Base-by-base conservation (phyloP, 345 rosid species). In the Lepidium africanum region DNA sequence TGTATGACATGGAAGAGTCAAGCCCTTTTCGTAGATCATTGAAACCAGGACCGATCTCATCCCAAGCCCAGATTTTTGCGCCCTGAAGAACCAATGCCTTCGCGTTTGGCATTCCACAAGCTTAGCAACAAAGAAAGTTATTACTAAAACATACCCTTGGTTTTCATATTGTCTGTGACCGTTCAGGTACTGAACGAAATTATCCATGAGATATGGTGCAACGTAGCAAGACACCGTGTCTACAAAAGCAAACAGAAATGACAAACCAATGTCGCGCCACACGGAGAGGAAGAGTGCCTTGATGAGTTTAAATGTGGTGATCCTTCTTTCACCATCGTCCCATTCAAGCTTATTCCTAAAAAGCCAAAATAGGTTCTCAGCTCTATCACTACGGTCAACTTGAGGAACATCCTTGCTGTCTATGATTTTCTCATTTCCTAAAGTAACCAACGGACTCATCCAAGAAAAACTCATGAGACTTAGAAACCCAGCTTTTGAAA, bases 101-200 rank as follows among this genome's bases (percentile, higher is more conserved):
- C 55, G 80, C 0, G 81, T 65, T 14, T 81, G 35, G 35, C 89
- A 86, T 71, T 91, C 89, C 5, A 84, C 77, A 19, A 79, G 62
- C 76, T 88, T 91, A 11, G 82, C 86, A 33, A 79, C 61, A 38
- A 83, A 65, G 43, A 91, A 80, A 32, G 69, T 57, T 2, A 70
- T 61, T 17, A 82, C 84, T 1, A 90, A 63, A 5, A 72, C 70
- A 65, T 74, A 81, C 38, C 87, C 90, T 56, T 84, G 85, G 50
- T 77, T 17, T 23, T 69, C 27, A 54, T 76, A 81, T 19, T 54
- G 76, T 16, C 59, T 66, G 11, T 33, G 62, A 33, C 76, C 81
- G n/a, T 74, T 76, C 2, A 85, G 77, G 67, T 76, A 82, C 23
- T 82, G 81, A 19, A 90, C 89, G 5, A 90, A 86, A 16, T 54